phyloP scores from a whole-genome alignment of 768 basidiomycete genomes.

The Naganishia onofrii region DNA sequence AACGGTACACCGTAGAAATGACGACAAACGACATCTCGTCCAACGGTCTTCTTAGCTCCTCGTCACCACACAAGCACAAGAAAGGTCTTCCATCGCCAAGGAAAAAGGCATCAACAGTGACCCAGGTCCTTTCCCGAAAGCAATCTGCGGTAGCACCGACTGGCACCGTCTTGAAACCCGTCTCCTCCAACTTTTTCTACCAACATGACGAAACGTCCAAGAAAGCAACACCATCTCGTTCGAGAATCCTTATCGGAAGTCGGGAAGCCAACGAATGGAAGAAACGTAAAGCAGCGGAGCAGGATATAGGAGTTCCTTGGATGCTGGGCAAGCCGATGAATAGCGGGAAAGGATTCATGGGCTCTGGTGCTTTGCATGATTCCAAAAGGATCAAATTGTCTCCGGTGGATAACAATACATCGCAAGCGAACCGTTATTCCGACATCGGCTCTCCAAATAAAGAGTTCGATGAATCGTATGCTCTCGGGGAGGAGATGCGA shows the following conservation, averaged over 20 bases:
- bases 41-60: not conserved
- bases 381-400: not conserved
- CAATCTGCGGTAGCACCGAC: not conserved
- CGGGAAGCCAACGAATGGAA: constrained; percentile 2
- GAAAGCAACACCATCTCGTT: not conserved
- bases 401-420: not conserved
- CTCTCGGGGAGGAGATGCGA: too few species aligned
- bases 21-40: not conserved
- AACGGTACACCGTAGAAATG: not conserved
- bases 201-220: not conserved
- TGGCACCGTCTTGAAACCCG: not conserved
- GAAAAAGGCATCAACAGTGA: not conserved
- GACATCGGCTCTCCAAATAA: too few species aligned
- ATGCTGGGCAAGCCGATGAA: constrained; percentile 8
- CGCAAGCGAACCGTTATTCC: not conserved
- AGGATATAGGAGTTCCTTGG: not conserved
- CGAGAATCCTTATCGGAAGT: not conserved
- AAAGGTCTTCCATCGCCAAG: not conserved
- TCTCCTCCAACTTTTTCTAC: constrained; percentile 13
- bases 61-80: not conserved
- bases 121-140: not conserved
- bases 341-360: not conserved
- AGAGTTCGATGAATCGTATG: too few species aligned
- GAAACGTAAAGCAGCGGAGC: not conserved
- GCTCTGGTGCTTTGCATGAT: not conserved